A percentile compares a stretch with the other conserved stretches of the same genome.
These are phyloP conservation scores for Clavispora asparagi DNA, from an alignment of 805 yeast species.

Conservation along the genomic window DNA sequence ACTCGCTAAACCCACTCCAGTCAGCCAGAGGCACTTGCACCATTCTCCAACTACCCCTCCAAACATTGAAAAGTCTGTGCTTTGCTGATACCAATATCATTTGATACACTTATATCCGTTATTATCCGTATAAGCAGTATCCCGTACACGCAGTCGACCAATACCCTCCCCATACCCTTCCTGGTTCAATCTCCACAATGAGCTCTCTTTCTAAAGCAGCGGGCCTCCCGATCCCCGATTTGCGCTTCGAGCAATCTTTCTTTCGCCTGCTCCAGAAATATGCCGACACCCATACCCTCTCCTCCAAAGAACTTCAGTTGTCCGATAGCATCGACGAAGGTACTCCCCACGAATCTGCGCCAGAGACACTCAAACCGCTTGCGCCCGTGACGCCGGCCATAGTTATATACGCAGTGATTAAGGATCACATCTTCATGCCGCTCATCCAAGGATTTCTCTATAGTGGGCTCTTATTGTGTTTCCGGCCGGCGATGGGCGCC, in stretches of 20 bases:
- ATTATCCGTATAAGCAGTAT: too few species aligned
- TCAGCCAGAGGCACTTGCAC: too few species aligned
- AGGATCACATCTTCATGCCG: conserved; percentile 51
- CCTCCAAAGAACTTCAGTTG: conserved; percentile 16
- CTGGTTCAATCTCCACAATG: background rate
- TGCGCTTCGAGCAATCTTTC: conserved; percentile 64
- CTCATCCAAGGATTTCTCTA: conserved; percentile 48
- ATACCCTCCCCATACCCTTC: too few species aligned
- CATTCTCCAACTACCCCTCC: too few species aligned
- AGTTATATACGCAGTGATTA: conserved; percentile 43
- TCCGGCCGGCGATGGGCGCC: conserved; percentile 30
- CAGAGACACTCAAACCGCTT: conserved; percentile 19
- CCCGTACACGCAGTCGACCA: too few species aligned
- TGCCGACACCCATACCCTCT: conserved; percentile 18
- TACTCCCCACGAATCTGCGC: conserved; percentile 5
- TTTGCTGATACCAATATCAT: too few species aligned
- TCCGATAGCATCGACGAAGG: background rate
- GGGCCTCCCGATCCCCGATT: conserved; percentile 48
- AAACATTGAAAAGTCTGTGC: too few species aligned
- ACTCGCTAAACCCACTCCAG: too few species aligned
- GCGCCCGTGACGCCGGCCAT: conserved; percentile 40
- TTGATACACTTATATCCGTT: too few species aligned
- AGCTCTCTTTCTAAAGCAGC: background rate
- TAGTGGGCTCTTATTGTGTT: conserved; percentile 34
- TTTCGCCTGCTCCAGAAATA: conserved; percentile 26